Conservation (phyloP, 768 basidiomycete species). For the Podaxis carcinomalis region DNA sequence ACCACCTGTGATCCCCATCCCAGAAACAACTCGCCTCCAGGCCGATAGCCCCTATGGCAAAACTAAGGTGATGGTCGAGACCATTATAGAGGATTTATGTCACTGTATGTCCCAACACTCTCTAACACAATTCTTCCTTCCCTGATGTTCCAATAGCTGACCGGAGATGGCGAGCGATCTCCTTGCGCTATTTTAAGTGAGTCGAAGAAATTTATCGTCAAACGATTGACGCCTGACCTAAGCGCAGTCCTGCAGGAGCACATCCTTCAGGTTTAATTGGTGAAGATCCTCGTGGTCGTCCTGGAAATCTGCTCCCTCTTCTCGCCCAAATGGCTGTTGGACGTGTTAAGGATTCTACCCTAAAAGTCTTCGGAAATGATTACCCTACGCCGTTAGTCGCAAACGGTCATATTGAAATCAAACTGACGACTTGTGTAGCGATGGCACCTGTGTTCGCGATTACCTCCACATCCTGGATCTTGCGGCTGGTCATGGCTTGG, state of each 20-base stretch:
- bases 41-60: constrained; percentile 93
- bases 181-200: constrained; percentile 96
- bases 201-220: constrained; percentile 14
- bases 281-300: constrained; percentile 94
- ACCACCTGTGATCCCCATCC: constrained; percentile 88
- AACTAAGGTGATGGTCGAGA: constrained; percentile 95
- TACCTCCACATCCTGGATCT: constrained; percentile 93
- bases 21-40: constrained; percentile 81
- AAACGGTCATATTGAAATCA: not conserved
- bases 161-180: constrained; percentile 73
- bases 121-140: not conserved
- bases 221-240: not conserved
- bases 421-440: constrained; percentile 39
- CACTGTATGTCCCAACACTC: constrained; percentile 44
- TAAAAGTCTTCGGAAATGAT: constrained; percentile 94
- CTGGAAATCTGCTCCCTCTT: constrained; percentile 90
- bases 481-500: constrained; percentile 89
- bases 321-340: constrained; percentile 95
- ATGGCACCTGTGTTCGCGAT: constrained; percentile 98
- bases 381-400: constrained; percentile 82
- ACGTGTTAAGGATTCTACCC: constrained; percentile 61
- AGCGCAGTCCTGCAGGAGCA: constrained; percentile 86
- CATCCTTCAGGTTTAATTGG: constrained; percentile 94
- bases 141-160: constrained; percentile 46
- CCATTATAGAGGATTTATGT: constrained; percentile 84